Base-by-base conservation (phyloP, 2,329 filamentous ascomycete genomes). In the Sarocladium oryzae region DNA sequence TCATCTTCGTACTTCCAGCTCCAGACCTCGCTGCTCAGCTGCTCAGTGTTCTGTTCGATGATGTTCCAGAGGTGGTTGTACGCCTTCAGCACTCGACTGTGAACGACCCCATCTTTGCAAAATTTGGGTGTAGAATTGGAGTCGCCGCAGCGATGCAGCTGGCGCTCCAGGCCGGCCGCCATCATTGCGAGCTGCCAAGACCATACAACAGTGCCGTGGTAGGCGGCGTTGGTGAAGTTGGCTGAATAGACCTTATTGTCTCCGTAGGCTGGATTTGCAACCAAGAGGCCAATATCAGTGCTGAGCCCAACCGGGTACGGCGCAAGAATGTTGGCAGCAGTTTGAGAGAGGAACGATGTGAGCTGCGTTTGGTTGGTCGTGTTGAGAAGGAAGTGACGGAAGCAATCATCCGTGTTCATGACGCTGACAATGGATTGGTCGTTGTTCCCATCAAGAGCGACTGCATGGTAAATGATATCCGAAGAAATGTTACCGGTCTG, bases 151-250 rank as follows among this genome's bases (percentile, higher is more conserved):
- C 81, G 70, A 1, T 60, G 71, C 4, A 85, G 69, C 56, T 85
- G 82, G 2, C 71, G 63, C 52, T 81, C 74, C 0, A 86, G 62
- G 0, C 82, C 82, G 9, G 73, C 73, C 0, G 77, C 81, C 76
- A 85, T 82, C 74, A 85, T 82, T 0, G 80, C 74, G 3, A 85
- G 66, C 51, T 79, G 81, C 80, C 81, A 86, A 40, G 73, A 75
- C 82, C 81, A 85, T 1, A 86, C 69, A 0, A 86, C 81, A 0
- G 81, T 82, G 0, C 81, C 82, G 52, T 85, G 81, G 35, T 66
- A 86, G 0, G 76, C 78, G 2, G 69, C 68, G n/a, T 73, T 78
- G 1, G 77, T 78, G 55, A 76, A 85, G 49, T 77, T 76, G 0
- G 62, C 65, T 0, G 73, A 70, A 49, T 79, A 75, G 2, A 69